phyloP scores from a whole-genome alignment of 192 early-diverging fungal genomes.

The Helicostylum pulchrum region DNA sequence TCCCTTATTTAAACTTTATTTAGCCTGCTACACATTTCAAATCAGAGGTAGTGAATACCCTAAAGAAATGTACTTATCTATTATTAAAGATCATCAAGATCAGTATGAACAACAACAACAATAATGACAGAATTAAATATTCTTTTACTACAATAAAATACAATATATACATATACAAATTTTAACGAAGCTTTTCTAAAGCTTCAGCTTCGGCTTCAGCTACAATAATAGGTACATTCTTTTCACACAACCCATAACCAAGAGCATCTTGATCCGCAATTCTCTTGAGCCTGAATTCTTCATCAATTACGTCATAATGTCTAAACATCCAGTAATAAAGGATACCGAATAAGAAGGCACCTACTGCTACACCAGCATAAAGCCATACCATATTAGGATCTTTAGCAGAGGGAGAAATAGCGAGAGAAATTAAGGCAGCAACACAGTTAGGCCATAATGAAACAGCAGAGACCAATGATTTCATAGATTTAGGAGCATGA shows the following conservation, averaged over 20 bases:
- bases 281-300: constrained; percentile 21
- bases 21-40: constrained; percentile 22
- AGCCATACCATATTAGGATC: constrained; percentile 57
- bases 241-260: background rate
- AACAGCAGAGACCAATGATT: constrained; percentile 60
- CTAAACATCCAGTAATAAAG: constrained; percentile 53
- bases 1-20: background rate
- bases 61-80: constrained; percentile 16
- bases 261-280: background rate
- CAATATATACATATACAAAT: background rate
- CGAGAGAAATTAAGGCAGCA: constrained; percentile 55
- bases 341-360: constrained; percentile 33
- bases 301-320: constrained; percentile 51
- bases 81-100: constrained; percentile 15
- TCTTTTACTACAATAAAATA: background rate
- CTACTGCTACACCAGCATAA: constrained; percentile 48
- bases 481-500: constrained; percentile 59
- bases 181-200: background rate
- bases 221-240: background rate
- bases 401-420: constrained; percentile 47
- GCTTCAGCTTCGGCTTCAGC: constrained; percentile 24
- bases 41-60: constrained; percentile 27
- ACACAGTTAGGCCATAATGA: constrained; percentile 56
- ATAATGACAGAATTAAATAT: background rate
- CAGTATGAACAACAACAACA: constrained; percentile 8